A percentile compares a stretch with the other conserved stretches of the same genome.
Conservation (phyloP, 2,329 filamentous ascomycete species). For the Claviceps lovelessii region DNA sequence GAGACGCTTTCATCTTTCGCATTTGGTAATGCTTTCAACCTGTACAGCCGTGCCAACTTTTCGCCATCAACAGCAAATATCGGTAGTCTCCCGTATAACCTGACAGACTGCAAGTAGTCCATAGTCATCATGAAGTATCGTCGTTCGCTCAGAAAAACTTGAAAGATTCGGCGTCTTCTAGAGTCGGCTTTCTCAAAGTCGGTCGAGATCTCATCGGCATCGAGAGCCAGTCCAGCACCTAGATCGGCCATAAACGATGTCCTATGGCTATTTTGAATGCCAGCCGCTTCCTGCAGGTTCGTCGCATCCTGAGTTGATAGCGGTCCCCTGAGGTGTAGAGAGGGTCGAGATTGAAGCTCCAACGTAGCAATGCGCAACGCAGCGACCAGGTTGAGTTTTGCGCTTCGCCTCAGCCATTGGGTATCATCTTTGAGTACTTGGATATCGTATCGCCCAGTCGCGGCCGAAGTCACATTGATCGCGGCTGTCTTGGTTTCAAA, state of each 20-base stretch:
- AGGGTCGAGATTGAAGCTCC: conserved; percentile 71
- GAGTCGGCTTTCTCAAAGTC: conserved; percentile 49
- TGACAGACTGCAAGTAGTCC: conserved; percentile 39
- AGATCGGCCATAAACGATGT: conserved; percentile 42
- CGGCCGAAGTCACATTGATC: conserved; percentile 62
- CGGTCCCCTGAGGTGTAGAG: conserved; percentile 53
- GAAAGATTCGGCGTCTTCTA: conserved; percentile 53
- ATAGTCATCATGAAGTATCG: conserved; percentile 51
- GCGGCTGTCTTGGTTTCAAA: conserved; percentile 79
- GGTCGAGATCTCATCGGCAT: conserved; percentile 39
- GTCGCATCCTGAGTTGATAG: conserved; percentile 66
- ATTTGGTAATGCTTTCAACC: conserved; percentile 13
- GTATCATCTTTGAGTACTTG: conserved; percentile 73
- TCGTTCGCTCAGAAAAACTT: conserved; percentile 58
- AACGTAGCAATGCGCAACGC: conserved; percentile 68
- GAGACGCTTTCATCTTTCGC: conserved; percentile 26
- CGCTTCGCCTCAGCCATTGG: conserved; percentile 68
- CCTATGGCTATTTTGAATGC: conserved; percentile 44
- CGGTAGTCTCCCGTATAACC: conserved; percentile 25
- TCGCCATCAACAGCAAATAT: conserved; percentile 16
- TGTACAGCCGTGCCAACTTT: conserved; percentile 18
- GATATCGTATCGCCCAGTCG: conserved; percentile 55
- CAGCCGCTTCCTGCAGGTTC: conserved; percentile 61
- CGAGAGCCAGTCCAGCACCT: conserved; percentile 29
- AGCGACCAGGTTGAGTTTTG: conserved; percentile 63